Conservation (phyloP, 179 eudicot genomes). For the Nepenthes alata region DNA sequence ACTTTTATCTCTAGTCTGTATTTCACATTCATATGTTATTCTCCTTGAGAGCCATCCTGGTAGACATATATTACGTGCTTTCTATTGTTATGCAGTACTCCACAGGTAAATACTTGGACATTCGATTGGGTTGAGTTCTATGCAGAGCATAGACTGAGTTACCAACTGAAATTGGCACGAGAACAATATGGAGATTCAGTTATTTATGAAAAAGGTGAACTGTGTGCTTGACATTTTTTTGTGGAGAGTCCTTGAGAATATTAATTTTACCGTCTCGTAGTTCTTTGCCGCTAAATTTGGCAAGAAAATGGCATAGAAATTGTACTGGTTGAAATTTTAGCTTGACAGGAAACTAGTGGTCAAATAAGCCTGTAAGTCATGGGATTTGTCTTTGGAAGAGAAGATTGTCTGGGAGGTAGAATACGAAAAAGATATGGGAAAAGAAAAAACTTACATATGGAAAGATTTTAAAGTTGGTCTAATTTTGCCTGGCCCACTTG, state of each 20-base stretch:
- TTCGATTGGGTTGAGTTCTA: constrained; percentile 90
- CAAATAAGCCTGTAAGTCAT: no score
- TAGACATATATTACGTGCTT: no score
- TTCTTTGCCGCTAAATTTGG: not conserved
- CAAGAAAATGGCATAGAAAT: not conserved
- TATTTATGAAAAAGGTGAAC: constrained; percentile 77
- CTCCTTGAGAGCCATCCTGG: not conserved
- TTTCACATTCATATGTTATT: not conserved
- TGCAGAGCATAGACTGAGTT: constrained; percentile 69
- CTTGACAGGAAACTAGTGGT: no score
- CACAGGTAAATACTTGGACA: constrained; percentile 89
- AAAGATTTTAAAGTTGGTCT: no score
- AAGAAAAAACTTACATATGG: no score
- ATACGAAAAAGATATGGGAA: no score
- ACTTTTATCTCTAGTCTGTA: not conserved
- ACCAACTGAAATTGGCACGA: constrained; percentile 77
- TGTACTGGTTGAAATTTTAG: no score
- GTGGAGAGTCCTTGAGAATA: not conserved
- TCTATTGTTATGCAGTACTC: constrained; percentile 51
- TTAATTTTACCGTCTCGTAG: not conserved
- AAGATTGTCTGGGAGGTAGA: no score
- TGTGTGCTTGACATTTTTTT: not conserved
- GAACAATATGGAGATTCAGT: constrained; percentile 77
- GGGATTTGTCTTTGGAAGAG: no score
- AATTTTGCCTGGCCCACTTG: no score